Conservation (phyloP, 1,139 yeast genomes). For the Hyphopichia pseudoburtonii region DNA sequence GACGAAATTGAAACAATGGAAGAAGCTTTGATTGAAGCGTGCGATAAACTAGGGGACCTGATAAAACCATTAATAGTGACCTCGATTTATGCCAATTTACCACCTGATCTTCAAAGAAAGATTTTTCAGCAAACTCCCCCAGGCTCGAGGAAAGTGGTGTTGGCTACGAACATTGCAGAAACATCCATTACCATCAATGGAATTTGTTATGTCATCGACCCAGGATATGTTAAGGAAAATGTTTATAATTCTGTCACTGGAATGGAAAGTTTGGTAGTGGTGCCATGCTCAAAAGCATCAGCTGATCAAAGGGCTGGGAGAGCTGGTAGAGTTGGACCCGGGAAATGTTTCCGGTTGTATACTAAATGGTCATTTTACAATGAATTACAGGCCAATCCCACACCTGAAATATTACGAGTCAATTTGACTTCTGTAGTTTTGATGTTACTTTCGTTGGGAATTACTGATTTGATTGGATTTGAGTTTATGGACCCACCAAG, state of each 20-base stretch:
- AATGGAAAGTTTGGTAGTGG: constrained; percentile 84
- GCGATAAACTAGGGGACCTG: constrained; percentile 59
- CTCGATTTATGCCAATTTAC: constrained; percentile 90
- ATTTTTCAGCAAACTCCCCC: constrained; percentile 89
- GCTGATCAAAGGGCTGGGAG: constrained; percentile 97
- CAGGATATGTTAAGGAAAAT: constrained; percentile 90
- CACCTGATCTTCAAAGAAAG: constrained; percentile 75
- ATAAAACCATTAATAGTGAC: constrained; percentile 69
- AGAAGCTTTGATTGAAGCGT: constrained; percentile 66
- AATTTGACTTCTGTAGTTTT: constrained; percentile 77
- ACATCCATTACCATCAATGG: constrained; percentile 96
- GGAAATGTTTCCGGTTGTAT: constrained; percentile 85
- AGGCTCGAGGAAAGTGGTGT: constrained; percentile 77
- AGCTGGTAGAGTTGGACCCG: constrained; percentile 97
- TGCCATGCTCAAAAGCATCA: constrained; percentile 89
- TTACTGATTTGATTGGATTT: constrained; percentile 76
- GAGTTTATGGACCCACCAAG: constrained; percentile 90
- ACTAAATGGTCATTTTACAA: constrained; percentile 84
- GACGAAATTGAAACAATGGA: constrained; percentile 89
- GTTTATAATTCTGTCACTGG: constrained; percentile 80
- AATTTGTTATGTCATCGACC: constrained; percentile 83
- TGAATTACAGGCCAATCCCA: constrained; percentile 75
- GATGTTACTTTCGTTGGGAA: constrained; percentile 74
- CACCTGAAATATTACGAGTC: constrained; percentile 86
- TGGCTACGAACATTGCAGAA: constrained; percentile 96